Percentiles rank a stretch among this genome's conserved stretches.
phyloP scores from a whole-genome alignment of 805 yeast species.

The Candida rishiriensis region DNA sequence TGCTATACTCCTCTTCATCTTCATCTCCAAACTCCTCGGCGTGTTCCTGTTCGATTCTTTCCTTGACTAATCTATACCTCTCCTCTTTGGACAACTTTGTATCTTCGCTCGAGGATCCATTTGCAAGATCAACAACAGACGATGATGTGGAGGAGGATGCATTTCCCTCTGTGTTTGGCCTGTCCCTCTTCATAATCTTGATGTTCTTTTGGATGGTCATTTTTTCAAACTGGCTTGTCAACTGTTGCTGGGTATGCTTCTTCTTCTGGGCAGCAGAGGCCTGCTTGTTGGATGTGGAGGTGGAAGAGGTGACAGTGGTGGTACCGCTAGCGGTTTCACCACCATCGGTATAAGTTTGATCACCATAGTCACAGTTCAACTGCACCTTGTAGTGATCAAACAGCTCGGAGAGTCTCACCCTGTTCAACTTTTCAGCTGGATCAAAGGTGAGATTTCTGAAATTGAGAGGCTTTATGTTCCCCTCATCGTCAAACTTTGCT shows the following conservation, averaged over 20 bases:
- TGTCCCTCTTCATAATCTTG: slow-evolving; percentile 15
- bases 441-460: slow-evolving; percentile 28
- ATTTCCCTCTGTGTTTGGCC: too few species aligned
- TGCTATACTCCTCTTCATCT: slow-evolving; percentile 18
- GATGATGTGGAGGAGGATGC: too few species aligned
- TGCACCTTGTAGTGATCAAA: slow-evolving; percentile 17
- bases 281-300: slow-evolving; percentile 1
- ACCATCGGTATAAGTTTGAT: slow-evolving; percentile 8
- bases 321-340: slow-evolving; percentile 3
- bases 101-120: slow-evolving; percentile 22
- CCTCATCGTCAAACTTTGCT: slow-evolving; percentile 29
- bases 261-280: background rate
- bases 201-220: slow-evolving; percentile 4
- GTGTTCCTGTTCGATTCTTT: slow-evolving; percentile 29
- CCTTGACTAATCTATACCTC: slow-evolving; percentile 37
- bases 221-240: slow-evolving; percentile 3
- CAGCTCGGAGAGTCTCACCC: slow-evolving; percentile 26
- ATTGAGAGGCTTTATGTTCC: slow-evolving; percentile 30
- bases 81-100: slow-evolving; percentile 39
- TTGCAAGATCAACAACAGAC: background rate
- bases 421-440: slow-evolving; percentile 28
- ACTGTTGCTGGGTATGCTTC: background rate
- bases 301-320: slow-evolving; percentile 4
- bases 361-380: slow-evolving; percentile 5
- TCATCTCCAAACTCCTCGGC: slow-evolving; percentile 21